These are phyloP conservation scores for Pseudopediastrum boryanum DNA, from an alignment of 139 green algal genomes.

Conservation along the genomic window DNA sequence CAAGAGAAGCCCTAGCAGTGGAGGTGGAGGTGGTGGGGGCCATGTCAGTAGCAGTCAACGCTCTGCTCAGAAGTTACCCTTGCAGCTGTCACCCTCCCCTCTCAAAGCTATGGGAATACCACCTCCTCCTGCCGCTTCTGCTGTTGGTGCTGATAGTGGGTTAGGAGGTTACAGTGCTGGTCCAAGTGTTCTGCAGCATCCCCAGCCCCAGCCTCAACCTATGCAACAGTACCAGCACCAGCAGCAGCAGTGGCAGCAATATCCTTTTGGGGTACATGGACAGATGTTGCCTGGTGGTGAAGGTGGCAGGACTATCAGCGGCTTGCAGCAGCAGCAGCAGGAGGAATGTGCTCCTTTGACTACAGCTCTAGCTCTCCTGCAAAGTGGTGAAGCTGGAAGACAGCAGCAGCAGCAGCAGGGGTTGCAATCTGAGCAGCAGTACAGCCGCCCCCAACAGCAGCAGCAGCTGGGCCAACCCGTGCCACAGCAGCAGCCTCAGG, in stretches of 20 bases:
- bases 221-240: slow-evolving; percentile 19
- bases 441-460: slow-evolving; percentile 1
- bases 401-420: background rate
- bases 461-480: background rate
- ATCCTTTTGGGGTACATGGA: no score
- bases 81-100: background rate
- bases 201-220: background rate
- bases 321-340: background rate
- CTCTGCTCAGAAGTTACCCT: background rate
- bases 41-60: slow-evolving; percentile 3
- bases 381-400: background rate
- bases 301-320: no score
- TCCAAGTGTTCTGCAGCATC: background rate
- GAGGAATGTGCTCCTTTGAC: no score
- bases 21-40: background rate
- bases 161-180: background rate
- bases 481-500: background rate
- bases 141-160: background rate
- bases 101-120: background rate
- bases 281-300: no score
- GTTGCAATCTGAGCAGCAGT: background rate
- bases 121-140: background rate
- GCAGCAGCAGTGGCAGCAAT: slow-evolving; percentile 32
- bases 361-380: no score
- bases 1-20: background rate